Conservation (phyloP, 352 stramenopile species). For the Globisporangium yorkense region DNA sequence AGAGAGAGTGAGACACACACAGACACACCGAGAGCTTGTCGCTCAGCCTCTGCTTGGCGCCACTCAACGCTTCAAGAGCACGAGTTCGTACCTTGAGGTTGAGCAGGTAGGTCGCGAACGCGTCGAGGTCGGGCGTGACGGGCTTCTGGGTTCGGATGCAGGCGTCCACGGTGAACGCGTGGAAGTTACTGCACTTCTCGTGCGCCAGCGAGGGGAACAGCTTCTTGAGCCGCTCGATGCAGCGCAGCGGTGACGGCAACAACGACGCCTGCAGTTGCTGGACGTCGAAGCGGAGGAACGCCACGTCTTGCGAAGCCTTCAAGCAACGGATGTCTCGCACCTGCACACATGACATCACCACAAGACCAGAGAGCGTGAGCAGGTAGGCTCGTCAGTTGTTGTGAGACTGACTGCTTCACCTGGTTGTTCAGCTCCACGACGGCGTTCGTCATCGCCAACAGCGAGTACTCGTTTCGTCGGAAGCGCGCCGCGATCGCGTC, state of each 20-base stretch:
- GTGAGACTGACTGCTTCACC: slow-evolving; percentile 16
- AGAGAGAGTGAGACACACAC: not conserved
- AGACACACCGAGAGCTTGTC: not conserved
- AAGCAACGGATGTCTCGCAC: slow-evolving; percentile 18
- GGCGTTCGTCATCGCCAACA: slow-evolving; percentile 35
- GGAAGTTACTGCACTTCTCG: slow-evolving; percentile 44
- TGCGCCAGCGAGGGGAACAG: slow-evolving; percentile 34
- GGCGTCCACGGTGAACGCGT: slow-evolving; percentile 28
- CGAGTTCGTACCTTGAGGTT: slow-evolving; percentile 31
- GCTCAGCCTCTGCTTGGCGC: not conserved
- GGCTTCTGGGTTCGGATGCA: slow-evolving; percentile 49
- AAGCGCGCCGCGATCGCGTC: slow-evolving; percentile 36
- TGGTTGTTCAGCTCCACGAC: slow-evolving; percentile 30
- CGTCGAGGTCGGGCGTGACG: slow-evolving; percentile 17
- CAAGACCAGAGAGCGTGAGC: not conserved
- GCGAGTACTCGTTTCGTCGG: slow-evolving; percentile 32
- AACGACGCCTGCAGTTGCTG: slow-evolving; percentile 28
- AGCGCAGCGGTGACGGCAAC: slow-evolving; percentile 33
- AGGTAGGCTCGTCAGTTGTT: not conserved
- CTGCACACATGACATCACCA: slow-evolving; percentile 4
- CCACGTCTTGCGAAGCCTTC: slow-evolving; percentile 14
- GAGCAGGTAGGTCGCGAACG: slow-evolving; percentile 49
- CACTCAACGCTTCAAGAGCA: no score
- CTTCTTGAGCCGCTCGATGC: slow-evolving; percentile 27
- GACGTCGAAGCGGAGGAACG: slow-evolving; percentile 46